These are phyloP conservation scores for Carex kokanica DNA, from an alignment of 176 grass and related monocot species.

Conservation along the genomic window DNA sequence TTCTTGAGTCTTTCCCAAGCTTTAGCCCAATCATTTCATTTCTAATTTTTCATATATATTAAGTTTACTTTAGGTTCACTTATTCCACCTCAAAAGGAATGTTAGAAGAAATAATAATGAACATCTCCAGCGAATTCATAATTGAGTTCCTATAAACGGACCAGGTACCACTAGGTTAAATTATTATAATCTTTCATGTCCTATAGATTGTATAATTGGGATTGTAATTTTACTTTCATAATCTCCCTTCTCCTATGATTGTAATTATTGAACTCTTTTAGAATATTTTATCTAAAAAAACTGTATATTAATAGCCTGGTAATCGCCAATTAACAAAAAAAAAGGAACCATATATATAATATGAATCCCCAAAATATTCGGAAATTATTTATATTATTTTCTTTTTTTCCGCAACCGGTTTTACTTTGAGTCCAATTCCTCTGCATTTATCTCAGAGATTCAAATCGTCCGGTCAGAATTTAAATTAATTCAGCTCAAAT, in stretches of 20 bases:
- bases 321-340: neutral
- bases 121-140: neutral
- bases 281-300: neutral
- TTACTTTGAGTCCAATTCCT: too few species aligned
- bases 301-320: neutral
- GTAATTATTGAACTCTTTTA: neutral
- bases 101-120: constrained; percentile 9
- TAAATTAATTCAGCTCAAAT: too few species aligned
- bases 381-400: too few species aligned
- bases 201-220: neutral
- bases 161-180: neutral
- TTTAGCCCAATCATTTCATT: constrained; percentile 26
- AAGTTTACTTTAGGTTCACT: constrained; percentile 29
- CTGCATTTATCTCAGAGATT: too few species aligned
- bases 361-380: too few species aligned
- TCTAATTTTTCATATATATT: constrained; percentile 11
- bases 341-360: too few species aligned
- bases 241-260: neutral
- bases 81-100: constrained; percentile 31
- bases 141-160: neutral
- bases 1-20: constrained; percentile 3
- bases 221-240: neutral
- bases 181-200: neutral
- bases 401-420: too few species aligned
- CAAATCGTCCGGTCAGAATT: too few species aligned